Evolutionary conservation across 371 early-diverging fungal genomes (phyloP).

Genomic region (Globomyces sp.): DNA sequence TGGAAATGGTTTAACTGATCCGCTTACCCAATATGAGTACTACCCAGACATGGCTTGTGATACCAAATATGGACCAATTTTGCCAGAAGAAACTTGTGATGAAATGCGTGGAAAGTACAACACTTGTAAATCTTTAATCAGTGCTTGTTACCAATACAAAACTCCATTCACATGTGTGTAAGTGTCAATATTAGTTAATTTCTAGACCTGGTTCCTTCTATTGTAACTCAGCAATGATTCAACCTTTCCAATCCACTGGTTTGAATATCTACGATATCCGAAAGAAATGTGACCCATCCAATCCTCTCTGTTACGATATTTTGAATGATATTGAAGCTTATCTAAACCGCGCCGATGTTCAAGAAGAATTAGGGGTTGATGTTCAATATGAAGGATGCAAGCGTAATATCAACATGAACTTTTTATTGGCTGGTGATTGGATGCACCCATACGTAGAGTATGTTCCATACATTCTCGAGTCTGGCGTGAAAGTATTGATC

Average conservation of each 20-base stretch:
- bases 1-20: constrained; percentile 91
- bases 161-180: constrained; percentile 69
- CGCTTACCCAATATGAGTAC: constrained; percentile 84
- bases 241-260: constrained; percentile 42
- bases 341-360: constrained; percentile 78
- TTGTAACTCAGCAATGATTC: constrained; percentile 71
- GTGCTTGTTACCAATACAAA: constrained; percentile 78
- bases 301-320: constrained; percentile 78
- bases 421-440: constrained; percentile 82
- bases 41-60: constrained; percentile 61
- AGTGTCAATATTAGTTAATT: too few relatives aligned
- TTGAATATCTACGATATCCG: constrained; percentile 49
- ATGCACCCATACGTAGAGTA: constrained; percentile 79
- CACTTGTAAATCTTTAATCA: constrained; percentile 72
- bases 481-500: constrained; percentile 74
- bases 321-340: constrained; percentile 67
- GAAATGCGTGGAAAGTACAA: constrained; percentile 71
- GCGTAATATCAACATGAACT: constrained; percentile 66
- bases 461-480: constrained; percentile 75
- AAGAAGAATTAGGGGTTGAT: constrained; percentile 69
- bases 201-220: constrained; percentile 70
- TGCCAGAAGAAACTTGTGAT: constrained; percentile 62
- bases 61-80: constrained; percentile 63
- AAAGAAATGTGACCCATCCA: constrained; percentile 54
- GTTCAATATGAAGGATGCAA: constrained; percentile 77